Evolutionary conservation across 1,284 basidiomycete species (phyloP).

Genomic region (Irpex sp.): DNA sequence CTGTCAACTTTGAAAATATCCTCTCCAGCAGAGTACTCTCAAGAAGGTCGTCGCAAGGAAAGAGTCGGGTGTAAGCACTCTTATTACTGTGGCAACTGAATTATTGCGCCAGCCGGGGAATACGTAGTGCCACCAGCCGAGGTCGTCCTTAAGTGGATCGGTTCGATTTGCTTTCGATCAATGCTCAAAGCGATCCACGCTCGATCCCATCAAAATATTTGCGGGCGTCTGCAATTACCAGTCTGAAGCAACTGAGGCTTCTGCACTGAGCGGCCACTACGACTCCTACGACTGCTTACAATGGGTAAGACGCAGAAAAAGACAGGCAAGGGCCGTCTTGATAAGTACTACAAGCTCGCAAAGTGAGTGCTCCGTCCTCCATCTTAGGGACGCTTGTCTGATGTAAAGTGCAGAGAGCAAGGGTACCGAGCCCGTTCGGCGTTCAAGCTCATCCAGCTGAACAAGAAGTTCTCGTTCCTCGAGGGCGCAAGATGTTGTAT

Average conservation of each 20-base stretch:
- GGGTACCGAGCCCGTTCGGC: constrained; percentile 99
- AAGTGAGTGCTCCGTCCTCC: constrained; percentile 49
- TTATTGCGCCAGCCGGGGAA: not conserved
- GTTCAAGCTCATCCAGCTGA: constrained; percentile 99
- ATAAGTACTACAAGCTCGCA: constrained; percentile 94
- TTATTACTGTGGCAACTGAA: not conserved
- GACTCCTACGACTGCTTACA: constrained; percentile 3
- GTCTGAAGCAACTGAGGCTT: not conserved
- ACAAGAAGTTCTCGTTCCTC: constrained; percentile 96
- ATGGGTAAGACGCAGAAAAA: constrained; percentile 86
- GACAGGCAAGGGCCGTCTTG: constrained; percentile 92
- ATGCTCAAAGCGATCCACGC: not conserved
- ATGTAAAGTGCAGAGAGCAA: constrained; percentile 69
- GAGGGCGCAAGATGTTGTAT: constrained; percentile 93
- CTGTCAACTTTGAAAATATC: not conserved
- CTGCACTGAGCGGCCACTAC: constrained; percentile 4
- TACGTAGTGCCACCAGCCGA: not conserved
- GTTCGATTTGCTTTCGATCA: not conserved
- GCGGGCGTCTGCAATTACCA: not conserved
- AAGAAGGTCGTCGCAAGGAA: not conserved
- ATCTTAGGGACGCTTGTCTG: not conserved
- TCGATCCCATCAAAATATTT: constrained; percentile 9
- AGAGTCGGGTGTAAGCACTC: not conserved
- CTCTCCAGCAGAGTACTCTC: too few relatives aligned
- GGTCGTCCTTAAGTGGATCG: not conserved